Percentiles rank a stretch among this genome's conserved stretches.
Conservation (phyloP, 306 rosid genomes). For the Morella rubra region DNA sequence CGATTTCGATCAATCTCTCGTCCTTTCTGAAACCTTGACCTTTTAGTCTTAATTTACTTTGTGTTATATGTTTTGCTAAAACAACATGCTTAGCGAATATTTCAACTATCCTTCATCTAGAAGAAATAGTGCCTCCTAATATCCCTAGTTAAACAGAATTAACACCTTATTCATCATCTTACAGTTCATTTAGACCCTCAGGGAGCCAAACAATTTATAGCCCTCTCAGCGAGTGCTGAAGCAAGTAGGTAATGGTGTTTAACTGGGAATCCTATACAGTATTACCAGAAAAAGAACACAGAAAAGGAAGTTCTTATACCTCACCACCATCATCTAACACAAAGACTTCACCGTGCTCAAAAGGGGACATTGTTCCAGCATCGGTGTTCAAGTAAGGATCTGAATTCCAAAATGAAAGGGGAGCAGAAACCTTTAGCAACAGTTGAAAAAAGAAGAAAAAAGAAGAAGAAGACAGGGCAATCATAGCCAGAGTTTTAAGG, state of each 20-base stretch:
- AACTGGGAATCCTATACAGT: neutral
- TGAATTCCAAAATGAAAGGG: conserved; percentile 29
- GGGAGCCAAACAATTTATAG: neutral
- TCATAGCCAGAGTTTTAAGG: neutral
- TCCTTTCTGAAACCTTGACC: conserved; percentile 23
- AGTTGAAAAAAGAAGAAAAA: neutral
- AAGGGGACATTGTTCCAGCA: conserved; percentile 98
- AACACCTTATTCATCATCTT: neutral
- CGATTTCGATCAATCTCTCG: conserved; percentile 25
- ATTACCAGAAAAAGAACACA: neutral
- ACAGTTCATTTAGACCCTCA: neutral
- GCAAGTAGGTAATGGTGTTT: neutral
- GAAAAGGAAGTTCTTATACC: conserved; percentile 44
- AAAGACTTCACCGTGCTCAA: conserved; percentile 93
- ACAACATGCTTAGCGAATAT: neutral
- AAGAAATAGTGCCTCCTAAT: neutral
- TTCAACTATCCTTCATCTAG: neutral
- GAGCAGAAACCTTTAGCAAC: conserved; percentile 5
- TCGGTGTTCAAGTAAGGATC: conserved; percentile 98
- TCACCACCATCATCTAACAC: conserved; percentile 98
- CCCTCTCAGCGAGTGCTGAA: neutral
- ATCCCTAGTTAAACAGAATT: neutral
- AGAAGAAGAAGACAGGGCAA: neutral
- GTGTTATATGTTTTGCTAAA: neutral
- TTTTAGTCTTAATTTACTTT: conserved; percentile 10